Evolutionary conservation across 192 early-diverging fungal species (phyloP).

Genomic region (Coemansia sp.): DNA sequence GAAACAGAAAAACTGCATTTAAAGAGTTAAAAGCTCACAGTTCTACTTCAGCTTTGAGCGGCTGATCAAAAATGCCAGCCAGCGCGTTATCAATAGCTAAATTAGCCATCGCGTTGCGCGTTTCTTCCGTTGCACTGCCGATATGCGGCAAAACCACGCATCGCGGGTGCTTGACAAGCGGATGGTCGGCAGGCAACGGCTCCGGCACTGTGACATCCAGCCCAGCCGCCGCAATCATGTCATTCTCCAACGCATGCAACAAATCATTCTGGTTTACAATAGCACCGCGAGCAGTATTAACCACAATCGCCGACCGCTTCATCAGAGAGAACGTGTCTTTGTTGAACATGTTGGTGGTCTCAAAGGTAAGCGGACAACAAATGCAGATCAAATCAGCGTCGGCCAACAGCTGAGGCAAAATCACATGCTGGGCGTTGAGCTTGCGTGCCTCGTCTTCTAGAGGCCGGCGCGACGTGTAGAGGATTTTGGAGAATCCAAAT

Average conservation of each 20-base stretch:
- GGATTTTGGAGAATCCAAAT: constrained; percentile 66
- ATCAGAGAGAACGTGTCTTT: constrained; percentile 64
- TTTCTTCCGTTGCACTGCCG: constrained; percentile 79
- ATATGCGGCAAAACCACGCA: constrained; percentile 84
- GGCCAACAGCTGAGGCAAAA: constrained; percentile 61
- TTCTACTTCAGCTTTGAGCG: constrained; percentile 37
- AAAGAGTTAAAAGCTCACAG: background rate
- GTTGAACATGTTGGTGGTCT: constrained; percentile 73
- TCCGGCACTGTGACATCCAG: constrained; percentile 88
- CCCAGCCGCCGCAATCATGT: constrained; percentile 66
- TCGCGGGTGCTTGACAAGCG: constrained; percentile 60
- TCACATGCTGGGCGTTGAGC: constrained; percentile 55
- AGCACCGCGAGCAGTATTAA: constrained; percentile 79
- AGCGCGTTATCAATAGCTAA: constrained; percentile 74
- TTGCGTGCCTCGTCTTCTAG: constrained; percentile 52
- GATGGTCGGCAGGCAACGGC: constrained; percentile 66
- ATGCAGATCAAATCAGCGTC: constrained; percentile 73
- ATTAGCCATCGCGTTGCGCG: constrained; percentile 76
- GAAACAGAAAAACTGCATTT: too few relatives aligned
- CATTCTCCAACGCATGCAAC: constrained; percentile 62
- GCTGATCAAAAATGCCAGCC: constrained; percentile 58
- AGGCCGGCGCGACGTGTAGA: constrained; percentile 62
- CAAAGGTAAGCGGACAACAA: constrained; percentile 69
- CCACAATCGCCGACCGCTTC: constrained; percentile 68
- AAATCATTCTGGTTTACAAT: constrained; percentile 77